These are phyloP conservation scores for Perilla frutescens DNA, from an alignment of 257 asterid species.

Conservation along the genomic window DNA sequence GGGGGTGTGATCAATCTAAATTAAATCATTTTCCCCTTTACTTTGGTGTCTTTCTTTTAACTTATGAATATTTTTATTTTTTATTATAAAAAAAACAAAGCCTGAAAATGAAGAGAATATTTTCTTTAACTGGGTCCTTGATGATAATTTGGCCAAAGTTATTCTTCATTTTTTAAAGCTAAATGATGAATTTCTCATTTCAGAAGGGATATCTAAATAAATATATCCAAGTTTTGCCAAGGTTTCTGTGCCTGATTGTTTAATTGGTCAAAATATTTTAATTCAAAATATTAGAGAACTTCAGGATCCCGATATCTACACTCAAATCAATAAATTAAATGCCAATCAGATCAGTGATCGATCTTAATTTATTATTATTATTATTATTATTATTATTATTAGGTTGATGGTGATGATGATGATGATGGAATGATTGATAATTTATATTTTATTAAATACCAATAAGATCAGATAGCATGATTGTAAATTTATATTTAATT, in stretches of 20 bases:
- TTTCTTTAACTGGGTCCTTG: not conserved
- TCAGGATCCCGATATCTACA: conserved; percentile 9
- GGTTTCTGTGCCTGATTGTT: conserved; percentile 26
- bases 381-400: too few species aligned
- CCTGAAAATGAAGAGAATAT: too few species aligned
- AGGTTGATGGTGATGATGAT: too few species aligned
- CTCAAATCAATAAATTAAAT: conserved; percentile 11
- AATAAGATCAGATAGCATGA: too few species aligned
- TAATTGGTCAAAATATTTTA: conserved; percentile 11
- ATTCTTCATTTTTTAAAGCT: not conserved
- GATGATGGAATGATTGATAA: not conserved
- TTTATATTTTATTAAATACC: too few species aligned
- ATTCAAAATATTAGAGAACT: not conserved
- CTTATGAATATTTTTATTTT: too few species aligned
- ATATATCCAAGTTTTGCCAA: not conserved
- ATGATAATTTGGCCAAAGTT: not conserved
- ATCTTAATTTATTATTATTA: not conserved
- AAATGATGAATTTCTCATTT: not conserved
- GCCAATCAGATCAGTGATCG: not conserved
- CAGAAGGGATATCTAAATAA: not conserved
- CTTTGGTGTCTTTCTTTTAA: not conserved
- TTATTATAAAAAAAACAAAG: not conserved
- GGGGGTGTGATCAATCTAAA: not conserved
- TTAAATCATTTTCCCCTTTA: not conserved
- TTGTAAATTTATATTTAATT: not conserved